Evolutionary conservation across 768 basidiomycete species (phyloP).

Genomic region (Tylopilus vinaceipallidus): DNA sequence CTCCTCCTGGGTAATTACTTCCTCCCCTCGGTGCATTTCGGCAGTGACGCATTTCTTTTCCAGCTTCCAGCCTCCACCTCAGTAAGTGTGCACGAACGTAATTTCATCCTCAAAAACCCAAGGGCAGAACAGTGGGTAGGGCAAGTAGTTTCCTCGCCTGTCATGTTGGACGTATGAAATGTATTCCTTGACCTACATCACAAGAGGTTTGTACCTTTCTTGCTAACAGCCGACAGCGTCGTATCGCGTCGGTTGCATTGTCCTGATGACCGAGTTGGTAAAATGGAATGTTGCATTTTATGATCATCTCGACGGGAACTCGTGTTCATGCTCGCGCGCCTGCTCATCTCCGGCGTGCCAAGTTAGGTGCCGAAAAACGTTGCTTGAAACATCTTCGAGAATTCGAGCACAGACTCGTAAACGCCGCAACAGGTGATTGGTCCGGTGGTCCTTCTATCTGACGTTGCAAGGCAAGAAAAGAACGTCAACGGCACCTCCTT

Average conservation of each 20-base stretch:
- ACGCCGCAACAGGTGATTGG: slow-evolving; percentile 29
- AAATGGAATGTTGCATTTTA: slow-evolving; percentile 20
- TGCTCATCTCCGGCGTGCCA: slow-evolving; percentile 29
- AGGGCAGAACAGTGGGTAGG: slow-evolving; percentile 24
- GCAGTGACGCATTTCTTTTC: slow-evolving; percentile 4
- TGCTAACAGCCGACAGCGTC: slow-evolving; percentile 26
- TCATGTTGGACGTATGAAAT: slow-evolving; percentile 25
- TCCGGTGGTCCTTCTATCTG: slow-evolving; percentile 25
- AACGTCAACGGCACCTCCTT: slow-evolving; percentile 22
- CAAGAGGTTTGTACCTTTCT: slow-evolving; percentile 26
- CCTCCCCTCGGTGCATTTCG: background rate
- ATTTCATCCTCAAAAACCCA: slow-evolving; percentile 9
- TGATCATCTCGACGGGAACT: slow-evolving; percentile 12
- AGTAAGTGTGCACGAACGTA: slow-evolving; percentile 27
- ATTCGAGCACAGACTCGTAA: slow-evolving; percentile 23
- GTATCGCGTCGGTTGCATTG: slow-evolving; percentile 19
- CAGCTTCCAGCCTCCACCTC: slow-evolving; percentile 51
- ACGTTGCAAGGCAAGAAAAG: slow-evolving; percentile 27
- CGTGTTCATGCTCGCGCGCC: slow-evolving; percentile 17
- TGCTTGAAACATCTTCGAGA: slow-evolving; percentile 34
- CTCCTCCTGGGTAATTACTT: slow-evolving; percentile 75
- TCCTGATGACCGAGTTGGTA: slow-evolving; percentile 20
- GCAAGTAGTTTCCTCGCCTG: slow-evolving; percentile 24
- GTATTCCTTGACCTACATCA: slow-evolving; percentile 21
- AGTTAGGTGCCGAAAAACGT: slow-evolving; percentile 17